Conservation (phyloP, 345 rosid genomes). For the Xanthoceras sorbifolium region DNA sequence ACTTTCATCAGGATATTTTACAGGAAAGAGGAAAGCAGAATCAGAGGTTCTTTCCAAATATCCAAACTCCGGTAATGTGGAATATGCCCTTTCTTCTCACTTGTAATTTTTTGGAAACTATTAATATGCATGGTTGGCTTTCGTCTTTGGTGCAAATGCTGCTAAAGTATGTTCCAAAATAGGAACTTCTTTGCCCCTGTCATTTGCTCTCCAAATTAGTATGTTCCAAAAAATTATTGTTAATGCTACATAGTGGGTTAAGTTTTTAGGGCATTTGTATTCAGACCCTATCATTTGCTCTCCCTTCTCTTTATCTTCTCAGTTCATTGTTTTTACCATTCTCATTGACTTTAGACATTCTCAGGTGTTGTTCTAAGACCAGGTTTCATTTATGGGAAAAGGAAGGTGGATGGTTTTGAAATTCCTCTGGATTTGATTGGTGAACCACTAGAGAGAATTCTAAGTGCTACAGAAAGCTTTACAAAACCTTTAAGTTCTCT, state of each 20-base stretch:
- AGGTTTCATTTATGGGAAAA: conserved; percentile 78
- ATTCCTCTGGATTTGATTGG: conserved; percentile 83
- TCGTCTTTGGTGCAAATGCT: not conserved
- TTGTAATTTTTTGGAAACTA: not conserved
- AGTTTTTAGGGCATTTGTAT: not conserved
- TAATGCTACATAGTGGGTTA: not conserved
- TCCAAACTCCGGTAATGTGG: conserved; percentile 71
- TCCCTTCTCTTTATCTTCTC: not conserved
- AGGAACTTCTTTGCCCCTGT: not conserved
- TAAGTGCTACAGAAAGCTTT: conserved; percentile 53
- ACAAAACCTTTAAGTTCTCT: conserved; percentile 67
- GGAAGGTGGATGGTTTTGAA: conserved; percentile 71
- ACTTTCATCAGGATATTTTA: conserved; percentile 77
- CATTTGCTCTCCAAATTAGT: too few relatives aligned
- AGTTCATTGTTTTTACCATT: not conserved
- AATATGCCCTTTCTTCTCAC: not conserved
- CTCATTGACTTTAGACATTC: conserved; percentile 19
- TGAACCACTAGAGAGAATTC: conserved; percentile 66
- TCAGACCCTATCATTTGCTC: not conserved
- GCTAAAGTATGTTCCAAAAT: not conserved
- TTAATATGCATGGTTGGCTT: not conserved
- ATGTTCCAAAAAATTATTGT: too few relatives aligned
- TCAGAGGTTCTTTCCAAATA: conserved; percentile 87
- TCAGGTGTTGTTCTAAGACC: conserved; percentile 89
- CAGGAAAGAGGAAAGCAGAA: conserved; percentile 86